Conservation (phyloP, 176 grass and related monocot species). For the Eragrostis curvula region DNA sequence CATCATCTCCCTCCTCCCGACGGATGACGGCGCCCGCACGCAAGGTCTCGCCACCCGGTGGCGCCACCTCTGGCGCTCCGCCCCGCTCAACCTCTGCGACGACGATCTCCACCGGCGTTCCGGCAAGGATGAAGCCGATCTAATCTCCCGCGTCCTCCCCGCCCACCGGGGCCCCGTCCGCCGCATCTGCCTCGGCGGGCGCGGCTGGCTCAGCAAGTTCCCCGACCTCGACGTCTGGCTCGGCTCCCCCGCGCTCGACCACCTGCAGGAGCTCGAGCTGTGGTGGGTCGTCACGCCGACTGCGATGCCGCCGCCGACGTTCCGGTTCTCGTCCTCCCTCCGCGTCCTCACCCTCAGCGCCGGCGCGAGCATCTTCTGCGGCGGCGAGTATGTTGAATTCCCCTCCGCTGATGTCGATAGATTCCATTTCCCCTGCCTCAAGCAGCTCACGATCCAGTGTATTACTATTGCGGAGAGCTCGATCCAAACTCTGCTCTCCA, state of each 20-base stretch:
- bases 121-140: accelerated
- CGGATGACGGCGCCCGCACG: too few relatives aligned
- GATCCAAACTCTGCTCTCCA: background rate
- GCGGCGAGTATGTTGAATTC: background rate
- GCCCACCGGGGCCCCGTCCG: background rate
- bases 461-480: background rate
- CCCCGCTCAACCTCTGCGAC: background rate
- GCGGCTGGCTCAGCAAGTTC: background rate
- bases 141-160: background rate
- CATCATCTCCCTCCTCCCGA: conserved; percentile 19
- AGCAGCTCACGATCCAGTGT: background rate
- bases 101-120: background rate
- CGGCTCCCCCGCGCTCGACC: background rate
- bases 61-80: background rate
- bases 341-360: background rate
- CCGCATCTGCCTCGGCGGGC: background rate
- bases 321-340: background rate
- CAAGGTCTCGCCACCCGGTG: background rate
- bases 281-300: too few relatives aligned
- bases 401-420: background rate
- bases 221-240: background rate
- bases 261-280: background rate
- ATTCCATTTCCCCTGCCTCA: background rate
- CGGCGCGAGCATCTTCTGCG: too few relatives aligned
- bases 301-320: background rate